These are phyloP conservation scores for Auriscalpium vulgare DNA, from an alignment of 768 basidiomycete species.

Conservation along the genomic window DNA sequence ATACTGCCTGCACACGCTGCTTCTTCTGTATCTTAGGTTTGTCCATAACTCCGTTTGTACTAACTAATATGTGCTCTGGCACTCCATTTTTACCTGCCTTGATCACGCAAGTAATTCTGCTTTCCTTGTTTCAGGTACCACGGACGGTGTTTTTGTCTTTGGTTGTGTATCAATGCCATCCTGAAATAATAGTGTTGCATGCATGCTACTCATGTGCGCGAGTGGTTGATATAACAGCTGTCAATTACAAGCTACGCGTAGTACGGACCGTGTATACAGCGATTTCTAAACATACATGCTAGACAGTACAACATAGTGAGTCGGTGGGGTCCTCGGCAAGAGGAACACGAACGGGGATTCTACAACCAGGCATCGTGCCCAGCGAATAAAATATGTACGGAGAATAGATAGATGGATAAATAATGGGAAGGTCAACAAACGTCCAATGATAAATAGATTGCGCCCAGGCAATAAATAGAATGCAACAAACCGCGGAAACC, in stretches of 20 bases:
- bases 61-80: neutral
- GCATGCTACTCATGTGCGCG: neutral
- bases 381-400: neutral
- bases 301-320: too few relatives aligned
- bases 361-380: too few relatives aligned
- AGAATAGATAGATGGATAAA: constrained; percentile 1
- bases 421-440: neutral
- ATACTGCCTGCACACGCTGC: neutral
- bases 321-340: too few relatives aligned
- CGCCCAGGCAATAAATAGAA: constrained; percentile 6
- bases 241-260: neutral
- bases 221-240: neutral
- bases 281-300: too few relatives aligned
- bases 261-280: neutral
- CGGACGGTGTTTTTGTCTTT: neutral
- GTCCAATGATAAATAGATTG: constrained; percentile 5
- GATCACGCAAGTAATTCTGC: too few relatives aligned
- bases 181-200: neutral
- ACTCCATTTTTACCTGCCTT: neutral
- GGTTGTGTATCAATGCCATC: too few relatives aligned
- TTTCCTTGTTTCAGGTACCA: neutral
- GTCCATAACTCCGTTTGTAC: neutral
- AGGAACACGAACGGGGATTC: too few relatives aligned
- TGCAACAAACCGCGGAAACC: constrained; percentile 8
- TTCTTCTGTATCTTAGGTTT: constrained; percentile 1